Percentiles rank a stretch among this genome's conserved stretches.
Conservation (phyloP, 75 land plant genomes). For the Cunninghamia lanceolata region DNA sequence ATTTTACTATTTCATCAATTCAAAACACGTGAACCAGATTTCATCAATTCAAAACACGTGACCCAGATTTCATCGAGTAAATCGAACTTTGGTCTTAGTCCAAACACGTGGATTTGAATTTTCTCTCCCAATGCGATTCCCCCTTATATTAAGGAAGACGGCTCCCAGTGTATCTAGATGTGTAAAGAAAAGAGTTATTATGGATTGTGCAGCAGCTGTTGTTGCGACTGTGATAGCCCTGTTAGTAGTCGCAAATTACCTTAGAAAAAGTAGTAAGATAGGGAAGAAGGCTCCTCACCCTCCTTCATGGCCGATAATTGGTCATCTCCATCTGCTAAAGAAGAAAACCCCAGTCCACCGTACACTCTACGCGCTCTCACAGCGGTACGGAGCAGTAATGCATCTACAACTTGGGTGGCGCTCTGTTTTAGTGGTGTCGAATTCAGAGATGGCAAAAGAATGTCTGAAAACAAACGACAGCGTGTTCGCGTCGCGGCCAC, state of each 20-base stretch:
- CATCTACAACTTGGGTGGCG: conserved; percentile 31
- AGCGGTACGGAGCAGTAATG: conserved; percentile 38
- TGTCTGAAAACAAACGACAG: conserved; percentile 28
- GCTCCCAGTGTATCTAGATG: too few species aligned
- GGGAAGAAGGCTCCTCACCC: background rate
- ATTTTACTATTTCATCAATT: too few species aligned
- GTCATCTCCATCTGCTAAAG: conserved; percentile 37
- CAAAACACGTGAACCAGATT: too few species aligned
- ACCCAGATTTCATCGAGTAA: too few species aligned
- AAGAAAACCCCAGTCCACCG: conserved; percentile 36
- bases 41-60: too few species aligned
- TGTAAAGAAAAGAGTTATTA: too few species aligned
- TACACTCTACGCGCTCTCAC: conserved; percentile 22
- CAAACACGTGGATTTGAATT: too few species aligned
- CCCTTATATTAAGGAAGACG: too few species aligned
- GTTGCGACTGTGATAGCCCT: background rate
- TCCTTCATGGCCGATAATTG: conserved; percentile 35
- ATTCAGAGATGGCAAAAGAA: background rate
- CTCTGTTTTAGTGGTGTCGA: background rate
- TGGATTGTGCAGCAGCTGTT: too few species aligned
- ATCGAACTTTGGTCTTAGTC: too few species aligned
- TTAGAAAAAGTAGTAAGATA: too few species aligned
- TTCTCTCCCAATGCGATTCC: too few species aligned
- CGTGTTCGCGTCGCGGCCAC: conserved; percentile 44
- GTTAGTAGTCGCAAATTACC: background rate